A percentile compares a stretch with the other conserved stretches of the same genome.
These are phyloP conservation scores for Laguncularia racemosa DNA, from an alignment of 345 rosid genomes.

Conservation along the genomic window DNA sequence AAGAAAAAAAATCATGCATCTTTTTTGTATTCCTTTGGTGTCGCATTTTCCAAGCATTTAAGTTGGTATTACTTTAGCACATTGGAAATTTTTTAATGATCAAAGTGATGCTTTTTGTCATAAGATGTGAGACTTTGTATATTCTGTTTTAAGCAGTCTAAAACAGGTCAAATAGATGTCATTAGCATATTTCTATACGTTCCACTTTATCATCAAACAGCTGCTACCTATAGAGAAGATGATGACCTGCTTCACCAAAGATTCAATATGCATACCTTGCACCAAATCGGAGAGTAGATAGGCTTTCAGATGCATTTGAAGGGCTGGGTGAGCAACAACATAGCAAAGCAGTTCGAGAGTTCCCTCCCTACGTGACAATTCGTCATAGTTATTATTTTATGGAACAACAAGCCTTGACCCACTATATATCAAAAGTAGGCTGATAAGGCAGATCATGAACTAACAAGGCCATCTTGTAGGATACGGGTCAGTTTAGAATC, in stretches of 20 bases:
- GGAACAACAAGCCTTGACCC: background rate
- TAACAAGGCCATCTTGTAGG: conserved; percentile 78
- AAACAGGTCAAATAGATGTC: background rate
- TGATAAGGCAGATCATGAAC: conserved; percentile 16
- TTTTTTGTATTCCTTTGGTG: too few relatives aligned
- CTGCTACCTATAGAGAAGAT: background rate
- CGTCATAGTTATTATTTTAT: background rate
- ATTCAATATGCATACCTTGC: conserved; percentile 42
- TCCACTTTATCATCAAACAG: background rate
- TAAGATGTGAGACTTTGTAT: too few relatives aligned
- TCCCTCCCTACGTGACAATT: conserved; percentile 60
- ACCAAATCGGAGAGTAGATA: conserved; percentile 89
- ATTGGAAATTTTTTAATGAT: too few relatives aligned
- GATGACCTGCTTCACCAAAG: background rate
- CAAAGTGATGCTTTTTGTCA: too few relatives aligned
- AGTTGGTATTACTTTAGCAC: too few relatives aligned
- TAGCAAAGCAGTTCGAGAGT: conserved; percentile 66
- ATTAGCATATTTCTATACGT: background rate
- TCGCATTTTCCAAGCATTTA: too few relatives aligned
- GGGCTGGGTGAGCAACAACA: conserved; percentile 93
- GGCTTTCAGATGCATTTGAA: conserved; percentile 71
- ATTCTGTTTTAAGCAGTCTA: background rate
- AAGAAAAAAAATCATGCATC: too few relatives aligned
- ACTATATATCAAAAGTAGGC: conserved; percentile 2
- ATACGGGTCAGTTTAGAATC: conserved; percentile 94